phyloP scores from a whole-genome alignment of 2,329 filamentous ascomycete species.

The Metarhizium sp. region DNA sequence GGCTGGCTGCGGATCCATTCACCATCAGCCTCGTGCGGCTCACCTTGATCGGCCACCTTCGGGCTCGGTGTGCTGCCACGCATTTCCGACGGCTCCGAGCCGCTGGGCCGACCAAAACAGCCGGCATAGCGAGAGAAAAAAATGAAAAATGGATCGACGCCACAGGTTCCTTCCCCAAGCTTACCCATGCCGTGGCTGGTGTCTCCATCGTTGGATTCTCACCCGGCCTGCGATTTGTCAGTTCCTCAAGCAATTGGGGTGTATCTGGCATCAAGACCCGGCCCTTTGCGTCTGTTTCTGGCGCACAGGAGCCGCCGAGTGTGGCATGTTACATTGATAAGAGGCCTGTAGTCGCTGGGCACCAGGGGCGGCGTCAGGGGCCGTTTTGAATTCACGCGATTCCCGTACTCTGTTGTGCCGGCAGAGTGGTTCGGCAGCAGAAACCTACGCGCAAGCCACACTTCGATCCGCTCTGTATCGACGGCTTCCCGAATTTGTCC shows the following conservation, averaged over 20 bases:
- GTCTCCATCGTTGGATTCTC: background rate
- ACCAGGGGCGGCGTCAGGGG: background rate
- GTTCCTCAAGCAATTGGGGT: background rate
- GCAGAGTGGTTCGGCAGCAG: slow-evolving; percentile 1
- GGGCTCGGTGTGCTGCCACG: slow-evolving; percentile 10
- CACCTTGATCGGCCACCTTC: slow-evolving; percentile 3
- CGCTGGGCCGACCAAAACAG: slow-evolving; percentile 11
- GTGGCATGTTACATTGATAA: background rate
- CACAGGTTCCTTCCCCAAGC: slow-evolving; percentile 1
- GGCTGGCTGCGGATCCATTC: no score
- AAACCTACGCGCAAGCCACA: slow-evolving; percentile 4
- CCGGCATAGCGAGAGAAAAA: slow-evolving; percentile 5
- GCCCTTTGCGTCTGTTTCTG: background rate
- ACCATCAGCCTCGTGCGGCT: background rate
- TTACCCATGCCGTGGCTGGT: slow-evolving; percentile 8
- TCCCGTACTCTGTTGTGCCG: background rate
- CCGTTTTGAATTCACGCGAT: slow-evolving; percentile 3
- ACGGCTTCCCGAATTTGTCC: slow-evolving; percentile 12
- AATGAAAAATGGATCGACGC: slow-evolving; percentile 8
- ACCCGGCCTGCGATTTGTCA: background rate
- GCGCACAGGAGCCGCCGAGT: background rate
- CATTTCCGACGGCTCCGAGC: slow-evolving; percentile 23
- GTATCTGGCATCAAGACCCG: background rate
- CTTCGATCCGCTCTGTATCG: slow-evolving; percentile 6
- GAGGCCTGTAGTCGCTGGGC: background rate